Evolutionary conservation across 306 rosid species (phyloP).

Genomic region (Boehmeria nivea): DNA sequence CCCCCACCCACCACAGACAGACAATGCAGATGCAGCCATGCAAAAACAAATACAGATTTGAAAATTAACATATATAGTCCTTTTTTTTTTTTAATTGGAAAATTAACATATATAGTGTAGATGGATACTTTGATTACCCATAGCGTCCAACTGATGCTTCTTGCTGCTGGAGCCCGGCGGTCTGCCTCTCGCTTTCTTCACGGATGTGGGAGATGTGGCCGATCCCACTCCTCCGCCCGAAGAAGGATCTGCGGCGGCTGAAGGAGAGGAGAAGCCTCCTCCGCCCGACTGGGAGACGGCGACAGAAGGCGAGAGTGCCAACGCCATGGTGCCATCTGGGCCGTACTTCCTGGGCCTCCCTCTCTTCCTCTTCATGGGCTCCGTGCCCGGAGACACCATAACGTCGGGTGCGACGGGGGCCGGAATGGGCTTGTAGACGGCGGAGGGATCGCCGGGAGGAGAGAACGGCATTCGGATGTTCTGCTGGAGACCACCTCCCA

Average conservation of each 20-base stretch:
- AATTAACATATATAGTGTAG: no score
- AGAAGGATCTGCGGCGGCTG: constrained; percentile 6
- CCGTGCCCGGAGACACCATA: background rate
- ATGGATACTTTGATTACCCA: constrained; percentile 27
- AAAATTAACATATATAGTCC: no score
- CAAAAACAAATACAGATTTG: background rate
- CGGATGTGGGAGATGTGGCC: constrained; percentile 29
- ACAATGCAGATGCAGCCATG: no score
- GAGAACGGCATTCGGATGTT: constrained; percentile 39
- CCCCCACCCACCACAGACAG: background rate
- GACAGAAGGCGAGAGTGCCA: constrained; percentile 25
- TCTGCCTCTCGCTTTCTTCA: constrained; percentile 64
- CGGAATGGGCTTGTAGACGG: constrained; percentile 35
- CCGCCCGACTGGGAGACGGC: background rate
- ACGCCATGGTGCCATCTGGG: constrained; percentile 51
- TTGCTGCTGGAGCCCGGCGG: constrained; percentile 59
- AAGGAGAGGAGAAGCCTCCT: constrained; percentile 27
- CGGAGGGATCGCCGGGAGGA: constrained; percentile 32
- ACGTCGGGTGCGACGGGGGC: constrained; percentile 20
- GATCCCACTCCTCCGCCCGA: constrained; percentile 18
- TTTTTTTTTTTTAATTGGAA: no score
- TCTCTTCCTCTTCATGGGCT: constrained; percentile 54
- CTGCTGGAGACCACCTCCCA: constrained; percentile 38
- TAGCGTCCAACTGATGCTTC: constrained; percentile 35
- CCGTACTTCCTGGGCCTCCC: constrained; percentile 83